These are phyloP conservation scores for Thalassiosira livingstoniorum DNA, from an alignment of 352 stramenopile genomes.

Conservation along the genomic window DNA sequence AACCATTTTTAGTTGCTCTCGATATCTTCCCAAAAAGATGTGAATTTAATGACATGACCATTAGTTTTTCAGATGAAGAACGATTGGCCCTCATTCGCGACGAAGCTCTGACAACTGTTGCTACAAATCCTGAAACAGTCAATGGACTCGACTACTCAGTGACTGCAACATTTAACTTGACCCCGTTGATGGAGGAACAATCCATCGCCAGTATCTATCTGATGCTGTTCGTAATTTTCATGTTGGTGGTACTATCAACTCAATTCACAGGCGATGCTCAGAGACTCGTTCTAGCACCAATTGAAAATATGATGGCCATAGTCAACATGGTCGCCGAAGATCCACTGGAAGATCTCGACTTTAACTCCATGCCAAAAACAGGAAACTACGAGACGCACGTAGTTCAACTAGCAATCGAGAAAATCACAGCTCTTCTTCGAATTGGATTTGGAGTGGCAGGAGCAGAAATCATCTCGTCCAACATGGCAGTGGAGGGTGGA, in stretches of 20 bases:
- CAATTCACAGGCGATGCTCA: conserved; percentile 92
- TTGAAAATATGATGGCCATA: conserved; percentile 95
- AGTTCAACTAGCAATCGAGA: conserved; percentile 92
- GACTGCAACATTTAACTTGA: conserved; percentile 59
- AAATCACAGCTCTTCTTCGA: conserved; percentile 92
- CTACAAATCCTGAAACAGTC: conserved; percentile 41
- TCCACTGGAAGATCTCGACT: conserved; percentile 86
- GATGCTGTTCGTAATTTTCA: conserved; percentile 87
- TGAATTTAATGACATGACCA: conserved; percentile 20
- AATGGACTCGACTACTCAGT: conserved; percentile 50
- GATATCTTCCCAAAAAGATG: conserved; percentile 57
- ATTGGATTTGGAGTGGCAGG: conserved; percentile 96
- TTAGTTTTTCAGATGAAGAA: conserved; percentile 56
- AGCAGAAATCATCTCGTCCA: conserved; percentile 98
- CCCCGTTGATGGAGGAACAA: conserved; percentile 53
- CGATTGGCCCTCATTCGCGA: conserved; percentile 39
- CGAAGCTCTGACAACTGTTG: conserved; percentile 53
- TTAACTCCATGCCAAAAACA: conserved; percentile 75
- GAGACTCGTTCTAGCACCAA: conserved; percentile 93
- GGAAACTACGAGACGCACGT: conserved; percentile 94
- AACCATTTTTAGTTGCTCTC: conserved; percentile 60
- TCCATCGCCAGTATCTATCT: conserved; percentile 58
- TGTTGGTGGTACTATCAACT: conserved; percentile 89
- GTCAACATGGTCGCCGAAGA: conserved; percentile 86
- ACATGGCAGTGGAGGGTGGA: conserved; percentile 89